Evolutionary conservation across 2,329 filamentous ascomycete genomes (phyloP).

Genomic region (Aurifilum marmelostoma): DNA sequence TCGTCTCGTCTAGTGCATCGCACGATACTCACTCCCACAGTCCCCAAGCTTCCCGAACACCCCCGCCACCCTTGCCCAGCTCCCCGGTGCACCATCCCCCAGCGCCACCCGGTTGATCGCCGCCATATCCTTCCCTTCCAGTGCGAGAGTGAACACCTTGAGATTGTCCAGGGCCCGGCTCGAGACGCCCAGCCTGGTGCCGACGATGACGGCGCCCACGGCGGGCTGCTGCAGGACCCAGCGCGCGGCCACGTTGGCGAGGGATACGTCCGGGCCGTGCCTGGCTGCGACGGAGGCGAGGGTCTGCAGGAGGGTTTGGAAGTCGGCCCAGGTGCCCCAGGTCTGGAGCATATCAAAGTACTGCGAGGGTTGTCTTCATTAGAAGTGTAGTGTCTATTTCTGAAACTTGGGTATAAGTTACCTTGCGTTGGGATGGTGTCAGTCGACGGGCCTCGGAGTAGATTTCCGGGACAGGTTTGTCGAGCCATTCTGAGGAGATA

Average conservation of each 20-base stretch:
- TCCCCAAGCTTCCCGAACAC: slow-evolving; percentile 38
- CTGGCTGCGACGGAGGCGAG: no score
- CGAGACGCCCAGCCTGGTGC: slow-evolving; percentile 38
- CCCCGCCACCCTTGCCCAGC: slow-evolving; percentile 21
- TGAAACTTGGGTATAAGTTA: not conserved
- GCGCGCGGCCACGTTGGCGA: no score
- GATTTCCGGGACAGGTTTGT: slow-evolving; percentile 37
- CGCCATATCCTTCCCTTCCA: slow-evolving; percentile 34
- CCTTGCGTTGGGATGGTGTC: slow-evolving; percentile 43
- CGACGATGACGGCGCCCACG: slow-evolving; percentile 42
- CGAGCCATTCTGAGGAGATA: slow-evolving; percentile 40
- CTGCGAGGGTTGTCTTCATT: no score
- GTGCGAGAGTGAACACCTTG: slow-evolving; percentile 33
- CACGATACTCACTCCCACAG: slow-evolving; percentile 41
- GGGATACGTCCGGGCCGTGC: no score
- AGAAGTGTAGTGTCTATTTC: no score
- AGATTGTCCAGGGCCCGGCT: slow-evolving; percentile 37
- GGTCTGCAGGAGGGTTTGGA: no score
- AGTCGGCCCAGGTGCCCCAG: slow-evolving; percentile 39
- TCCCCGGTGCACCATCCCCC: no score
- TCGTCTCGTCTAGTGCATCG: slow-evolving; percentile 32
- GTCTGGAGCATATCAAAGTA: no score
- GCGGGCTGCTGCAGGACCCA: slow-evolving; percentile 37
- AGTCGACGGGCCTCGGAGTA: slow-evolving; percentile 35
- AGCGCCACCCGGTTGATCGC: slow-evolving; percentile 33